Base-by-base conservation (phyloP, 1,284 basidiomycete genomes). In the Nidula niveotomentosa region DNA sequence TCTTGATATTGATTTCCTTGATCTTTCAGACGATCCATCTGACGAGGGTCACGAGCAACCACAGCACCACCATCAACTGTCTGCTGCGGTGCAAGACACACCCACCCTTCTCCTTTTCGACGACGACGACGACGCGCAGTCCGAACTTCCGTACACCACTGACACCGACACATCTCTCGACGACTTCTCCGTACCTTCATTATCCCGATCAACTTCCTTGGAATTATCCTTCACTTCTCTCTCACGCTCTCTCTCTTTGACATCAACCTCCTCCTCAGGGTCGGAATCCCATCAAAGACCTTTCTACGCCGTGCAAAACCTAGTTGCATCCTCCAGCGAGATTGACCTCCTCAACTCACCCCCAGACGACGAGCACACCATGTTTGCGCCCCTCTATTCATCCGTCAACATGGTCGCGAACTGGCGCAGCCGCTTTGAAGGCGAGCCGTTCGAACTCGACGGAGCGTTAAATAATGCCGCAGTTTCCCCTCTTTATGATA, bases 311-410 rank as follows among this genome's bases (percentile, higher is more conserved):
- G 45, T 51, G 41, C 48, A 48, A 53, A 53, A 41, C 34, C 15
- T 4, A 8, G 12, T 35, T 34, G 35, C 35, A 45, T 39, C 36
- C 8, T 63, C 62, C 45, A 60, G 62, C 56, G 67, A 67, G 36
- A 61, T 54, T 36, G 65, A 68, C 41, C 52, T 59, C 41, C 59
- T 63, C 35, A 60, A 49, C 44, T 64, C 66, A n/a, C 60, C 67
- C 13, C 61, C 62, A 44, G 59, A 66, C 17, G 60, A 63, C 18
- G 61, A 60, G 47, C 59, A 64, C 5, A 30, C 30, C 6, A 30
- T 30, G 46, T 58, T 49, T 18, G 65, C 64, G 39, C 56, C 61
- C 33, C 43, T 56, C 13, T 58, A 55, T 44, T 60, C 59, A 46
- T 58, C 60, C 6, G 54, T 61, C 18, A 56, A 57, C 48, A 50